These are phyloP conservation scores for Leccinum holopus DNA, from an alignment of 1,284 basidiomycete genomes.

Conservation along the genomic window DNA sequence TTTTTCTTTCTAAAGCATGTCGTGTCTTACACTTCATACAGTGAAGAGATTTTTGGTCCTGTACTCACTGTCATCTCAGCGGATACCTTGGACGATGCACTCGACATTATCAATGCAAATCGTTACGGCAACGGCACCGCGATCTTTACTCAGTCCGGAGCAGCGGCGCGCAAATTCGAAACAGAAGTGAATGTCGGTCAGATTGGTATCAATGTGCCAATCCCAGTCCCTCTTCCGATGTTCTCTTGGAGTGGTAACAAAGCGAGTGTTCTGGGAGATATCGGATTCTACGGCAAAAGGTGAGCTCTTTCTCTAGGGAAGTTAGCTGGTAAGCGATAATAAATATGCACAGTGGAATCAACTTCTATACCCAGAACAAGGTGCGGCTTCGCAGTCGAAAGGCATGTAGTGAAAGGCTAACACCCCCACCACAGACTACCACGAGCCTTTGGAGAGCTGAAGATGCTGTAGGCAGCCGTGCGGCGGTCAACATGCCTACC, in stretches of 20 bases:
- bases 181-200: constrained; percentile 85
- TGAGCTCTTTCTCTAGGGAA: constrained; percentile 26
- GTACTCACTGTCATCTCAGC: constrained; percentile 81
- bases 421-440: constrained; percentile 53
- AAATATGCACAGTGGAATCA: constrained; percentile 59
- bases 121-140: constrained; percentile 94
- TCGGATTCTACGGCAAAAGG: constrained; percentile 89
- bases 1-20: not conserved
- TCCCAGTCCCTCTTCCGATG: constrained; percentile 90
- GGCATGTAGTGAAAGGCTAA: not conserved
- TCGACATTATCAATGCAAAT: constrained; percentile 88
- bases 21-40: constrained; percentile 32
- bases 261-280: constrained; percentile 85
- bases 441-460: constrained; percentile 83
- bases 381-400: constrained; percentile 33
- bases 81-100: constrained; percentile 88
- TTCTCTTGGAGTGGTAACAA: constrained; percentile 94
- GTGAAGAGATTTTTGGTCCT: constrained; percentile 96
- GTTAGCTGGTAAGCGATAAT: constrained; percentile 4
- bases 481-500: constrained; percentile 83
- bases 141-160: constrained; percentile 97
- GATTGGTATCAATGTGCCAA: constrained; percentile 91
- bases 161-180: constrained; percentile 94
- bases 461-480: constrained; percentile 75
- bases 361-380: constrained; percentile 92